phyloP scores from a whole-genome alignment of 805 yeast species.

The Maudiozyma turicensis region DNA sequence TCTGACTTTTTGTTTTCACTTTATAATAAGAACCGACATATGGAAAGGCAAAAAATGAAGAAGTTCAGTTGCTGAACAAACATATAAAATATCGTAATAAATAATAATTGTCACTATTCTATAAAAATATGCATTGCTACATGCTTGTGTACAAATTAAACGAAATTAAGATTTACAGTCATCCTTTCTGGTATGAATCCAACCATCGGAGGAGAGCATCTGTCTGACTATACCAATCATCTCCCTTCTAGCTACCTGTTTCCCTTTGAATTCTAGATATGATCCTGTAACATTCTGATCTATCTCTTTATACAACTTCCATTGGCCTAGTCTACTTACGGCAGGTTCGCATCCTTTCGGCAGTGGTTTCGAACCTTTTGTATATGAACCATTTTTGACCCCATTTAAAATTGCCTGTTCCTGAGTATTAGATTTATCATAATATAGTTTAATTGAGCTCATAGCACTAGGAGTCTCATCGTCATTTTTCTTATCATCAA shows the following conservation, averaged over 20 bases:
- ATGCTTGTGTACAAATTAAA: too few relatives aligned
- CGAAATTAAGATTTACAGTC: constrained; percentile 24
- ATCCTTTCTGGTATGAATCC: constrained; percentile 40
- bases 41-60: too few relatives aligned
- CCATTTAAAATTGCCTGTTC: constrained; percentile 43
- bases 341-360: constrained; percentile 31
- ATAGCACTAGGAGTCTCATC: constrained; percentile 16
- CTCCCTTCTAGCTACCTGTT: constrained; percentile 20
- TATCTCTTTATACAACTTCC: constrained; percentile 13
- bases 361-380: constrained; percentile 36
- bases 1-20: too few relatives aligned
- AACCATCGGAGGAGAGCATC: constrained; percentile 31
- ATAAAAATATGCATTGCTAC: too few relatives aligned
- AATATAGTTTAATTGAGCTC: constrained; percentile 13
- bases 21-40: too few relatives aligned
- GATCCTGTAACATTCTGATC: constrained; percentile 2
- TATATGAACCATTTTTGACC: constrained; percentile 46
- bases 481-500: constrained; percentile 10
- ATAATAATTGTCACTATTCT: too few relatives aligned
- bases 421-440: neutral
- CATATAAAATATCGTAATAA: too few relatives aligned
- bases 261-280: constrained; percentile 29
- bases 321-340: constrained; percentile 20
- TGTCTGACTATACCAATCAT: constrained; percentile 25
- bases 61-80: too few relatives aligned